phyloP scores from a whole-genome alignment of 768 basidiomycete genomes.

The Tephrocybe sp. region DNA sequence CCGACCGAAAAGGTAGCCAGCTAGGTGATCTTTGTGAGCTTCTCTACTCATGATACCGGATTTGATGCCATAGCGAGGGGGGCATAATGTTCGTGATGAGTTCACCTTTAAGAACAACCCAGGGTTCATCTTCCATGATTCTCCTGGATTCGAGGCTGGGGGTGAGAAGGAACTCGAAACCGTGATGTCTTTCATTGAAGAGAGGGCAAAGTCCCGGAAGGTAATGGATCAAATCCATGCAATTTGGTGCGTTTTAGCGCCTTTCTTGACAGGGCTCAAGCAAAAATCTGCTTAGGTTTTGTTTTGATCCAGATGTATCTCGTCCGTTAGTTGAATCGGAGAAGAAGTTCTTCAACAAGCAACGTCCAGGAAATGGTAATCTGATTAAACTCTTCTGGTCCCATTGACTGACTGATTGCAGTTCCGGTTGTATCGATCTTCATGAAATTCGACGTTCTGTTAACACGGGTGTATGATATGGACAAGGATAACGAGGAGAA shows the following conservation, averaged over 20 bases:
- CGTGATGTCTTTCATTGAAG: conserved; percentile 29
- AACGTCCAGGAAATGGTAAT: conserved; percentile 23
- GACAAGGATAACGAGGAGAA: conserved; percentile 7
- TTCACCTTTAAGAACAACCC: no score
- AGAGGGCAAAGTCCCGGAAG: conserved; percentile 15
- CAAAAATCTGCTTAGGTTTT: conserved; percentile 31
- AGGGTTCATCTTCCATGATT: no score
- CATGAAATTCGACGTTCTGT: no score
- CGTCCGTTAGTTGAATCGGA: conserved; percentile 27
- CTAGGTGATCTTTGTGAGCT: neutral
- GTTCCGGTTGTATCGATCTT: conserved; percentile 34
- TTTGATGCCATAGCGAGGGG: conserved; percentile 24
- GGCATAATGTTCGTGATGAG: conserved; percentile 26
- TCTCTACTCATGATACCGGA: conserved; percentile 3
- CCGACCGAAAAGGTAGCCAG: neutral
- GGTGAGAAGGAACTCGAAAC: conserved; percentile 22
- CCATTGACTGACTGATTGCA: conserved; percentile 10
- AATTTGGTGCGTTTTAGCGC: conserved; percentile 29
- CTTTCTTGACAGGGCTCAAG: neutral
- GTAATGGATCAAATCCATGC: conserved; percentile 30
- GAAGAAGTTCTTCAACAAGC: conserved; percentile 25
- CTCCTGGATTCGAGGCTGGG: conserved; percentile 14
- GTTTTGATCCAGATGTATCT: conserved; percentile 26
- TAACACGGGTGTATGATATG: no score
- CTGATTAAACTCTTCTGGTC: neutral